Evolutionary conservation across 108 stramenopile species (phyloP).

Genomic region (Mediolabrus comicus): DNA sequence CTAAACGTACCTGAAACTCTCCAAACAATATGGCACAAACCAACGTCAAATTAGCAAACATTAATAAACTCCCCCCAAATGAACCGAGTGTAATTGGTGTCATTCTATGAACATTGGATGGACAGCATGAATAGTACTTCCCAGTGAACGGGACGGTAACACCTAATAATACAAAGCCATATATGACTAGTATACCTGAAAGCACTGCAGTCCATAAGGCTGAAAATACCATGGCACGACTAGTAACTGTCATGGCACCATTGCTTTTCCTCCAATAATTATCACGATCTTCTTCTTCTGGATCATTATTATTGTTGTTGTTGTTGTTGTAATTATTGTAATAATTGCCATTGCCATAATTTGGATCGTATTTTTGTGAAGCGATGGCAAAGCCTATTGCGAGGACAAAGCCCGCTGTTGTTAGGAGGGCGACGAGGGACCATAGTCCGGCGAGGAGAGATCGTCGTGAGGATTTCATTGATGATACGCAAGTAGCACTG

Average conservation of each 20-base stretch:
- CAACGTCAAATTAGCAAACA: slow-evolving; percentile 86
- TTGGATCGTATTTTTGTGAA: slow-evolving; percentile 30
- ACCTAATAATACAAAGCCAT: slow-evolving; percentile 81
- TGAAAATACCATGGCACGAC: slow-evolving; percentile 78
- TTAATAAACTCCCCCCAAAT: slow-evolving; percentile 79
- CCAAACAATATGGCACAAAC: slow-evolving; percentile 77
- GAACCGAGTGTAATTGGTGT: slow-evolving; percentile 79
- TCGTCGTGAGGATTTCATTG: slow-evolving; percentile 42
- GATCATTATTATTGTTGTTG: slow-evolving; percentile 31
- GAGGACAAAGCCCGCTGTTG: slow-evolving; percentile 62
- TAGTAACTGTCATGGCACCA: slow-evolving; percentile 62
- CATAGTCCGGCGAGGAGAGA: slow-evolving; percentile 76
- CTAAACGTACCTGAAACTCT: slow-evolving; percentile 76
- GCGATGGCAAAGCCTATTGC: slow-evolving; percentile 62
- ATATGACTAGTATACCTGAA: slow-evolving; percentile 62
- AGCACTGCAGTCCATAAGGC: slow-evolving; percentile 83
- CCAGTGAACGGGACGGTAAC: slow-evolving; percentile 71
- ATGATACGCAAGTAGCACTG: no score
- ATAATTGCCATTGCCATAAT: slow-evolving; percentile 15
- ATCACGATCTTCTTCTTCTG: slow-evolving; percentile 18
- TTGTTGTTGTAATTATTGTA: slow-evolving; percentile 26
- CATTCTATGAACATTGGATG: slow-evolving; percentile 71
- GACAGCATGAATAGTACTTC: slow-evolving; percentile 77
- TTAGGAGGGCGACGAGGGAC: slow-evolving; percentile 69
- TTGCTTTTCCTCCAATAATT: slow-evolving; percentile 27